phyloP scores from a whole-genome alignment of 1,284 basidiomycete species.

The Rhodotorula sp. region DNA sequence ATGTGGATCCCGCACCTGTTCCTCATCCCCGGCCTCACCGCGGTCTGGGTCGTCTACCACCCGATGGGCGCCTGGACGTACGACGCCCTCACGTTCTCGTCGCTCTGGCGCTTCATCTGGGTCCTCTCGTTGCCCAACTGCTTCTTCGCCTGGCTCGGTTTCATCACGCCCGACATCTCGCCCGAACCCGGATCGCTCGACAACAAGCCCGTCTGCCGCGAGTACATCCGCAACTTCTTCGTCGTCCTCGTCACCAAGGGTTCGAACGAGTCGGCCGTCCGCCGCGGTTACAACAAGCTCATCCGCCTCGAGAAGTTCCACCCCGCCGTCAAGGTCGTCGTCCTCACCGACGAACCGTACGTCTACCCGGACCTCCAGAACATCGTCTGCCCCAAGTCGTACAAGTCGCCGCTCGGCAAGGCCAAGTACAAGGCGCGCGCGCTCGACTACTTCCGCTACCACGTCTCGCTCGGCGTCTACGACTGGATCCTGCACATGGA shows the following conservation, averaged over 20 bases:
- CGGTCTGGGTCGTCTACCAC: conserved; percentile 50
- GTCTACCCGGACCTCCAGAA: conserved; percentile 52
- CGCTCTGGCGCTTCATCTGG: conserved; percentile 52
- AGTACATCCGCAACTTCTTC: conserved; percentile 52
- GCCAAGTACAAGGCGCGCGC: conserved; percentile 54
- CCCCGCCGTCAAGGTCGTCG: conserved; percentile 51
- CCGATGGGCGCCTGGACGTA: conserved; percentile 48
- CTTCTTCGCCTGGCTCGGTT: conserved; percentile 50
- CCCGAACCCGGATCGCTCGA: conserved; percentile 46
- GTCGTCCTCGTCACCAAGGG: conserved; percentile 52
- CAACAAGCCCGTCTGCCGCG: conserved; percentile 50
- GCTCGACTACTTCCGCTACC: conserved; percentile 52
- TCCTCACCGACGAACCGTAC: conserved; percentile 52
- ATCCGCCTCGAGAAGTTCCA: conserved; percentile 52
- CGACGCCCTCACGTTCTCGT: conserved; percentile 50
- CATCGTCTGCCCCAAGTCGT: conserved; percentile 52
- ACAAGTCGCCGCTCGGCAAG: conserved; percentile 50
- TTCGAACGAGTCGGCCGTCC: conserved; percentile 51
- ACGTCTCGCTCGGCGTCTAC: conserved; percentile 51
- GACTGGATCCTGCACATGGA: conserved; percentile 54
- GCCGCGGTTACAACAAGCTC: conserved; percentile 51
- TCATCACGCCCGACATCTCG: conserved; percentile 50
- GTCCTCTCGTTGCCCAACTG: conserved; percentile 51
- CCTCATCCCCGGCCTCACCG: conserved; percentile 49
- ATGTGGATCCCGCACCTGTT: conserved; percentile 48